Evolutionary conservation across 2,329 filamentous ascomycete genomes (phyloP), one percentile per base, ranked within the genome.

Genomic region (Phyllosticta citribraziliensis): DNA sequence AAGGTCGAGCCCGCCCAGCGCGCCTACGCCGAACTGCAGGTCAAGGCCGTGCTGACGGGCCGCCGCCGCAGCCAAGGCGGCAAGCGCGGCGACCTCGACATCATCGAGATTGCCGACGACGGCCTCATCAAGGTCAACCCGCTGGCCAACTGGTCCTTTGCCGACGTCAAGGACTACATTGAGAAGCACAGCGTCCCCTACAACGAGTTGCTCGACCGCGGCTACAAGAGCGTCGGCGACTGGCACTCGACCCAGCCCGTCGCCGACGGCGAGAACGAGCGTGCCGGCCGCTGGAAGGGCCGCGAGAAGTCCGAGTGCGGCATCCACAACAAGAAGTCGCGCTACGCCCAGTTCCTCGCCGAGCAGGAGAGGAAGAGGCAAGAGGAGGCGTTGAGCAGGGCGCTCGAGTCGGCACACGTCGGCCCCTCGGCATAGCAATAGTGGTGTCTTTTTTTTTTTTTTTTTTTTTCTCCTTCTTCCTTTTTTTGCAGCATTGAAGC

Each of bases 211-310:
- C 83, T 99, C 55, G 90, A 97, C 77, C 82, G 81, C 63, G 94
- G 94, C n/a, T 99, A 99, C 83, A 97, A 97, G 83, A 96, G 91
- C 66, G 83, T 99, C 65, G 94, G 94, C 64, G 94, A 99, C 80
- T 97, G 92, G 90, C 94, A 99, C 82, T 96, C 91, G 57, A 99
- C 94, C 3, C 88, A 80, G 65, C 92, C 94, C 12, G 91, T 97
- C 64, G 85, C 82, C 65, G 91, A 93, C 63, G 89, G 89, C 66
- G 94, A 99, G 77, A 94, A 97, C 70, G 94, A 99, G 84, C 88
- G 94, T 57, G 88, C 94, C 9, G 94, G 94, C 62, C 87, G 94
- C 67, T 99, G 94, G 94, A 97, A 96, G 83, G 94, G 94, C 64
- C 88, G 91, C 75, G 79, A 82, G 70, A 99, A 99, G 87, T 95